phyloP scores from a whole-genome alignment of 73 alveolate genomes.

The Tetrahymena malaccensis region DNA sequence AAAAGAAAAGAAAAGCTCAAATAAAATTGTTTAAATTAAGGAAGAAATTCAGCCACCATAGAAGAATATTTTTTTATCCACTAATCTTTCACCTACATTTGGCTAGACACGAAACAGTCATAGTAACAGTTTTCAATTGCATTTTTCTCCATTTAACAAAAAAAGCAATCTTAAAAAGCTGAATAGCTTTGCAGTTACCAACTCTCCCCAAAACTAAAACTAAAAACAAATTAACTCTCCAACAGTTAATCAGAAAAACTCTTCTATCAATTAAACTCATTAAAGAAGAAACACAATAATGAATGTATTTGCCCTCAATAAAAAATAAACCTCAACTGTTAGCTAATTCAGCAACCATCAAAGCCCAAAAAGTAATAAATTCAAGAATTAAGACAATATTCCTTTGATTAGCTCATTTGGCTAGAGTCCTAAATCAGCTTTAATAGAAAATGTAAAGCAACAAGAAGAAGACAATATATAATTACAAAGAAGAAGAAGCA shows the following conservation, averaged over 20 bases:
- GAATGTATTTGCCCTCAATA: background rate
- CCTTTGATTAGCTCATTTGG: background rate
- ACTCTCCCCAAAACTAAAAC: background rate
- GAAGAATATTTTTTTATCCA: background rate
- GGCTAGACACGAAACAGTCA: background rate
- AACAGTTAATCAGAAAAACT: no score
- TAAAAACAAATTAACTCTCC: no score
- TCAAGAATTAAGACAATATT: background rate
- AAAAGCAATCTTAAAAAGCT: background rate
- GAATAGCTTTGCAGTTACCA: background rate
- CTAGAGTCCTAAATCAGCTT: no score
- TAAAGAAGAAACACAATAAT: background rate
- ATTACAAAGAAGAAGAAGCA: background rate
- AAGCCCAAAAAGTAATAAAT: background rate
- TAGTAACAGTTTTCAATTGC: background rate
- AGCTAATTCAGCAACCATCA: background rate
- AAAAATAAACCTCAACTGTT: background rate
- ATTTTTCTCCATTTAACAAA: background rate
- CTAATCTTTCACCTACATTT: background rate
- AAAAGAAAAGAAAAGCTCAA: background rate
- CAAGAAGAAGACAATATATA: background rate
- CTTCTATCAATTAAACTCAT: background rate
- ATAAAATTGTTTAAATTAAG: no score
- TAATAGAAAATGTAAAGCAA: background rate
- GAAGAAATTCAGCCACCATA: background rate